Base-by-base conservation (phyloP, 441 rosid genomes). In the Kokia cookei region DNA sequence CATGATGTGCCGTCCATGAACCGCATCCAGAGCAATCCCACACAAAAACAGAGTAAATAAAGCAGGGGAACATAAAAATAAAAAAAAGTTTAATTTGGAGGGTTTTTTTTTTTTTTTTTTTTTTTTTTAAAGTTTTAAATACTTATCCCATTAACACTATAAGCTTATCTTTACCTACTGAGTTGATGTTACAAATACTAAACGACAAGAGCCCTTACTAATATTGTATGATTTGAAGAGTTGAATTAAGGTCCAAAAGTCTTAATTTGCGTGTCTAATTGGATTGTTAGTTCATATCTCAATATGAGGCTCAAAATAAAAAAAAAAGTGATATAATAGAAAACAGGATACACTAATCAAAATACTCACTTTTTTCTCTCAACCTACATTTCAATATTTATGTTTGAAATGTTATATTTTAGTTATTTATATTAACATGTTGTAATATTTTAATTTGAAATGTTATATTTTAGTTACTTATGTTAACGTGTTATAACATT, bases 1-100 rank as follows among this genome's bases (percentile, higher is more conserved):
- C 58, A 63, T 63, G 66, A 29, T 14, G 72, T 74, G 77, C 85
- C 85, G 71, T 67, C 78, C 45, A 74, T 70, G 74, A 19, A 75
- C 79, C 62, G 80, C 76, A 58, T 53, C 53, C 77, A 58, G 68
- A 68, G 70, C 57, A 50, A 59, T 47, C 37, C 6, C 78, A n/a
- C 59, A 43, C 3, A 24, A 1, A 24, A 24, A 14, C 71, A 47
- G 37, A 13, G 11, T 12, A 2, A 10, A 42, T 1, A 17, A 17
- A 19, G 26, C 29, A 65, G 11, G 65, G 43, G 19, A 26, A 26
- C 7, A 58, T 5, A 11, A 26, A 4, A 27, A 26, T n/a, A n/a
- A 26, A 26, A 37, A 24, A 2, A 11, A 26, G 6, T 59, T 5
- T 11, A 59, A 12, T 12, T 58, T 15, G 37, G 2, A 4, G 37